Conservation (phyloP, 2,329 filamentous ascomycete genomes). For the Fusarium clavum region DNA sequence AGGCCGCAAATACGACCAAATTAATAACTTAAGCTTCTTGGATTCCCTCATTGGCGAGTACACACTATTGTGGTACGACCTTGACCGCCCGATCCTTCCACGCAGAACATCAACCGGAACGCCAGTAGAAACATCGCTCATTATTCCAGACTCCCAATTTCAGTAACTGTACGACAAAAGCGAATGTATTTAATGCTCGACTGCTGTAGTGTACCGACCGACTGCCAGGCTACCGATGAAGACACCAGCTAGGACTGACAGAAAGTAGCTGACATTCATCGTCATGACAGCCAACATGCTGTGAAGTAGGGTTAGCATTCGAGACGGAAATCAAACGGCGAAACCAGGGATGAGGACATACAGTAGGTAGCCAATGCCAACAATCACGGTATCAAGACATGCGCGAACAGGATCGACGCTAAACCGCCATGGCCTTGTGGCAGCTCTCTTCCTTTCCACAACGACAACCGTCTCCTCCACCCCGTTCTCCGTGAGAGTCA, state of each 20-base stretch:
- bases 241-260: slow-evolving; percentile 80
- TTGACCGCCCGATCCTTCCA: background rate
- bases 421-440: slow-evolving; percentile 79
- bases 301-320: slow-evolving; percentile 6
- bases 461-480: slow-evolving; percentile 84
- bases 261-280: slow-evolving; percentile 86
- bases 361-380: slow-evolving; percentile 87
- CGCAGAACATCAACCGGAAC: background rate
- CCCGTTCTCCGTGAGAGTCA: slow-evolving; percentile 76
- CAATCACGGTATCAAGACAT: slow-evolving; percentile 74
- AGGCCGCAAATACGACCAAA: background rate
- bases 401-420: slow-evolving; percentile 83
- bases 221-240: slow-evolving; percentile 89
- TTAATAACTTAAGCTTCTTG: background rate
- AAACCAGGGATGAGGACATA: slow-evolving; percentile 62
- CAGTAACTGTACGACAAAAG: background rate
- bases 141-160: background rate
- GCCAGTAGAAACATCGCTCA: background rate
- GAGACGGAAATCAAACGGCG: background rate
- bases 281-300: slow-evolving; percentile 96
- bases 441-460: slow-evolving; percentile 67
- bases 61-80: background rate
- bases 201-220: slow-evolving; percentile 71
- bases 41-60: background rate
- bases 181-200: slow-evolving; percentile 57